Evolutionary conservation across 1,284 basidiomycete genomes (phyloP), one percentile per base, ranked within the genome.

Genomic region (Puccinia horiana): DNA sequence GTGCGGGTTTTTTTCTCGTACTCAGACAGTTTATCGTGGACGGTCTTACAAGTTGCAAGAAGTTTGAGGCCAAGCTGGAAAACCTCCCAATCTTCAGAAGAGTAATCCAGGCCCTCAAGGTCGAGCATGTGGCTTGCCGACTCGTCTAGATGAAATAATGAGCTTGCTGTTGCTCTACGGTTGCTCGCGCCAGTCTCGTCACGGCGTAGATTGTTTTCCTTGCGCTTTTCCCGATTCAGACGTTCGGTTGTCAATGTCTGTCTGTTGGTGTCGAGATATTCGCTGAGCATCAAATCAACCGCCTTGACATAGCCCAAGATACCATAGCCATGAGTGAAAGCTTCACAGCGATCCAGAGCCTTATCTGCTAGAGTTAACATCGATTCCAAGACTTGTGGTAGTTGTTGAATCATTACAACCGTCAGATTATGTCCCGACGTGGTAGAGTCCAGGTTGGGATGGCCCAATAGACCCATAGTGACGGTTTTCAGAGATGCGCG

Each of bases 301-400:
- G 93, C 90, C 54, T 90, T 89, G 26, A 96, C 88, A 23, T 95
- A 90, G 0, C 92, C 93, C 0, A 90, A 88, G 0, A 91, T 89
- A 12, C 92, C 95, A 86, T 93, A 96, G 0, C 95, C 95, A 85
- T 95, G 92, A 0, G 95, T 97, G 86, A 98, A 93, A 0, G 89
- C 88, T 69, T 90, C 88, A 85, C 93, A 94, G 42, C 94, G 90
- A 37, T 88, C 87, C 76, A 95, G 88, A 40, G 93, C 92, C 69
- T 93, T 93, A 84, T 96, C 94, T 23, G 92, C 92, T n/a, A 91
- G 87, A 18, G 89, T 89, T 85, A 95, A 92, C 40, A 93, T 89
- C 84, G 93, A 91, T 16, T 91, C 89, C 0, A 91, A 90, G 63
- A 91, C 89, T 84, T 95, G 83, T 29, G 83, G 76, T 42, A 84